A percentile compares a stretch with the other conserved stretches of the same genome.
These are phyloP conservation scores for Kuraishia cidri DNA, from an alignment of 805 yeast genomes.

Conservation along the genomic window DNA sequence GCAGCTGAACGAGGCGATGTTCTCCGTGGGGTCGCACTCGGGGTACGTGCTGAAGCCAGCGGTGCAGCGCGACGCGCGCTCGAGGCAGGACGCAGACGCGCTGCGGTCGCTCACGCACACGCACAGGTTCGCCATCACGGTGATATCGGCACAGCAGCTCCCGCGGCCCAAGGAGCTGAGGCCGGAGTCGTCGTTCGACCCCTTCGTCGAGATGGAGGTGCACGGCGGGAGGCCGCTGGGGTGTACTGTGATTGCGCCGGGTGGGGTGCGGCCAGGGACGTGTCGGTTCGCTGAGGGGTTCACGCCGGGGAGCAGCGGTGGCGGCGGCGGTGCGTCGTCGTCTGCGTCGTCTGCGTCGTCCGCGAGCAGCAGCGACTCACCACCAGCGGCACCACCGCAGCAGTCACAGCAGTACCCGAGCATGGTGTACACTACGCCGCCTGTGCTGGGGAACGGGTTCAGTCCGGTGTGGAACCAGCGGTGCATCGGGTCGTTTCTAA, in stretches of 20 bases:
- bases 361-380: not conserved
- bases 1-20: slow-evolving; percentile 79
- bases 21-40: slow-evolving; percentile 42
- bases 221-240: slow-evolving; percentile 27
- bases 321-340: not conserved
- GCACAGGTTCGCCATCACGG: slow-evolving; percentile 24
- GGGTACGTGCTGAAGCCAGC: slow-evolving; percentile 82
- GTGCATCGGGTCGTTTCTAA: slow-evolving; percentile 29
- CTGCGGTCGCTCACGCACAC: slow-evolving; percentile 10
- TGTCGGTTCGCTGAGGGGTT: not conserved
- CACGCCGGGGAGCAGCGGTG: not conserved
- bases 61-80: slow-evolving; percentile 7
- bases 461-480: slow-evolving; percentile 75
- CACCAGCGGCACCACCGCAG: not conserved
- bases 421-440: slow-evolving; percentile 17
- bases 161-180: slow-evolving; percentile 57
- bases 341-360: not conserved
- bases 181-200: slow-evolving; percentile 35
- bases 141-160: slow-evolving; percentile 80
- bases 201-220: slow-evolving; percentile 54
- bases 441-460: slow-evolving; percentile 65
- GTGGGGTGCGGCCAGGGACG: not conserved
- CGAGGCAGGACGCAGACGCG: slow-evolving; percentile 9
- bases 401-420: slow-evolving; percentile 1
- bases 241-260: not conserved